Evolutionary conservation across 345 rosid species (phyloP), one percentile per base, ranked within the genome.

Genomic region (Bruguiera sexangula): DNA sequence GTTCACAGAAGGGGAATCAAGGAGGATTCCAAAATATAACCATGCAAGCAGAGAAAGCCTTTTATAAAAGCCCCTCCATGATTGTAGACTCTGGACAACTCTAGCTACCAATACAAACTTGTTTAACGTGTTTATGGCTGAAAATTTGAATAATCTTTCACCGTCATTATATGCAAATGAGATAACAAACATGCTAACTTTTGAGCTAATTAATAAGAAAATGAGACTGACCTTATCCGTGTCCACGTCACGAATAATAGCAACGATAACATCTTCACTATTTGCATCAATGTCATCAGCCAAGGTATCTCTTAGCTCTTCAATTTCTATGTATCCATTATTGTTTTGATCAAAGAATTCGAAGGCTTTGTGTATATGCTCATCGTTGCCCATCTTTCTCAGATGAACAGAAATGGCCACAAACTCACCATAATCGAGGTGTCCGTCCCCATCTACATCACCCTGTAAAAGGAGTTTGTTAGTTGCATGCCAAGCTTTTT

Each of bases 301-400:
- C 71, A 77, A 73, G 70, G 70, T 62, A 22, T 73, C 36, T 51
- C 68, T 68, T n/a, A 77, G 60, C 65, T 77, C 81, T 39, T 77
- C 77, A 37, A 73, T 73, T 69, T 77, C 81, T 36, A 77, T 77
- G 64, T 63, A 27, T 2, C 81, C 77, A 39, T 70, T 77, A 65
- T 77, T 61, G 73, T 77, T 73, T 65, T 11, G 65, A 48, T 77
- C 81, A 50, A 77, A 73, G 74, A 63, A 73, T 50, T 69, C 68
- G 6, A 77, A 77, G 70, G 81, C 74, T 51, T 73, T 69, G 27
- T 16, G 81, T 31, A 77, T 77, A 67, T 77, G 81, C 15, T 77
- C 77, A n/a, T 77, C 81, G 21, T 73, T 60, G 11, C 77, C 81
- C 73, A 77, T 77, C 59, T 60, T 77, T 69, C 30, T 73, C 46